A percentile compares a stretch with the other conserved stretches of the same genome.
Evolutionary conservation across 768 basidiomycete species (phyloP).

Genomic region (Hysterangium stoloniferum): DNA sequence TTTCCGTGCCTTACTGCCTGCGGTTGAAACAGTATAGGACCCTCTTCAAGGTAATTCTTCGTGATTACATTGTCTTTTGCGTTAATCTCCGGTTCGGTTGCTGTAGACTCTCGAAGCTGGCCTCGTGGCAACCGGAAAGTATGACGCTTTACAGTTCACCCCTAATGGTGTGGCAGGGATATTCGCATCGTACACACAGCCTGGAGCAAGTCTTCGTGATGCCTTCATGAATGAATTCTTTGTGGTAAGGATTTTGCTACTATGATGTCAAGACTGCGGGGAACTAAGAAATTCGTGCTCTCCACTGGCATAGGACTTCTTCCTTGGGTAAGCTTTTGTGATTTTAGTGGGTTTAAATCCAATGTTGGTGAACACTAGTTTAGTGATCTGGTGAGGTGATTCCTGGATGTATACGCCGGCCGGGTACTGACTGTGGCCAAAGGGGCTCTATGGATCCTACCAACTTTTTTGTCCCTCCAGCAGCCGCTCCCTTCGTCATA

Average conservation of each 20-base stretch:
- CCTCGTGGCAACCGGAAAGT: conserved; percentile 22
- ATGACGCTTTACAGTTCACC: conserved; percentile 27
- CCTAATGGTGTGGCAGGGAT: conserved; percentile 35
- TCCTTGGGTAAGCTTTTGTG: neutral
- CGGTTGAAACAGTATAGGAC: neutral
- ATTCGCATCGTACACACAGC: conserved; percentile 40
- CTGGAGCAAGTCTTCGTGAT: conserved; percentile 38
- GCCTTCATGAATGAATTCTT: conserved; percentile 51
- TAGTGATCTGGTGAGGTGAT: conserved; percentile 35
- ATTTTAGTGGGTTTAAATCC: conserved; percentile 21
- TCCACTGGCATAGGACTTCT: neutral
- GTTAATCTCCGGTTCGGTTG: too few relatives aligned
- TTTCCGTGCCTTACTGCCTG: too few relatives aligned
- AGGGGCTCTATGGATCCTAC: conserved; percentile 45
- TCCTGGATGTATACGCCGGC: neutral
- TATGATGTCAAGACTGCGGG: neutral
- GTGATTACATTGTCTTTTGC: neutral
- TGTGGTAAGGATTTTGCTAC: conserved; percentile 33
- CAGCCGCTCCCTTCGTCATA: conserved; percentile 44
- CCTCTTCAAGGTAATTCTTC: neutral
- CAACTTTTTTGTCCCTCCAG: conserved; percentile 48
- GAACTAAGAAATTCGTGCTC: neutral
- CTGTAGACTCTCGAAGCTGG: conserved; percentile 21
- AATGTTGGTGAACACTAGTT: conserved; percentile 29
- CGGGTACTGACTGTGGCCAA: neutral